Conservation (phyloP, 345 rosid species). For the Excoecaria agallocha region DNA sequence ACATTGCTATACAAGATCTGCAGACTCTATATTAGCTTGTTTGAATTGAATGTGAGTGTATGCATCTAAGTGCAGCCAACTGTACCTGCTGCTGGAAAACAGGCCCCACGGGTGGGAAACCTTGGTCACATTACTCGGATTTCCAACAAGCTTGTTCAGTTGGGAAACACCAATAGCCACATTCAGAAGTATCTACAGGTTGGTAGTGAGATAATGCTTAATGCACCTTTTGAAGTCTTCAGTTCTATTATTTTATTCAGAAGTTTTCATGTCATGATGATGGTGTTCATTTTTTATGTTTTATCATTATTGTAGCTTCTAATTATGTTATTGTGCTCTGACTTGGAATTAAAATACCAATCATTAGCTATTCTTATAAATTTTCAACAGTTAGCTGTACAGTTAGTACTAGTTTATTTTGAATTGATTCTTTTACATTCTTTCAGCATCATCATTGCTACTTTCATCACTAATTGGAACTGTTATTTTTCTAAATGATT, state of each 20-base stretch:
- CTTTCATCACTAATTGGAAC: background rate
- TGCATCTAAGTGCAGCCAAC: slow-evolving; percentile 60
- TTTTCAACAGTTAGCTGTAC: background rate
- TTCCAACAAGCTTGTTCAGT: slow-evolving; percentile 74
- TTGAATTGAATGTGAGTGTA: background rate
- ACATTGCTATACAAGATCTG: too few relatives aligned
- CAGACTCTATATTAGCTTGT: too few relatives aligned
- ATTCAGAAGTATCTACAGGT: slow-evolving; percentile 78
- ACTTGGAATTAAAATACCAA: background rate
- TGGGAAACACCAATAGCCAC: slow-evolving; percentile 54
- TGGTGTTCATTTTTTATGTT: background rate
- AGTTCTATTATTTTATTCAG: background rate
- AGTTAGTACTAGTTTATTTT: background rate
- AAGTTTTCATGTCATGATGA: background rate
- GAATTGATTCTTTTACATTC: background rate
- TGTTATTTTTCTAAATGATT: background rate
- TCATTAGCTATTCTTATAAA: background rate
- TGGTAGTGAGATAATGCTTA: slow-evolving; percentile 18
- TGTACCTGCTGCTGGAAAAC: slow-evolving; percentile 63
- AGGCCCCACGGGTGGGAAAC: slow-evolving; percentile 74
- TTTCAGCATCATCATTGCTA: background rate
- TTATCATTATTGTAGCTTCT: background rate
- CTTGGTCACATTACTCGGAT: slow-evolving; percentile 85
- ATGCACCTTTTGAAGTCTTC: background rate
- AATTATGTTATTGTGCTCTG: background rate